phyloP scores from a whole-genome alignment of 2,329 filamentous ascomycete species.

The Exophiala bonariae region DNA sequence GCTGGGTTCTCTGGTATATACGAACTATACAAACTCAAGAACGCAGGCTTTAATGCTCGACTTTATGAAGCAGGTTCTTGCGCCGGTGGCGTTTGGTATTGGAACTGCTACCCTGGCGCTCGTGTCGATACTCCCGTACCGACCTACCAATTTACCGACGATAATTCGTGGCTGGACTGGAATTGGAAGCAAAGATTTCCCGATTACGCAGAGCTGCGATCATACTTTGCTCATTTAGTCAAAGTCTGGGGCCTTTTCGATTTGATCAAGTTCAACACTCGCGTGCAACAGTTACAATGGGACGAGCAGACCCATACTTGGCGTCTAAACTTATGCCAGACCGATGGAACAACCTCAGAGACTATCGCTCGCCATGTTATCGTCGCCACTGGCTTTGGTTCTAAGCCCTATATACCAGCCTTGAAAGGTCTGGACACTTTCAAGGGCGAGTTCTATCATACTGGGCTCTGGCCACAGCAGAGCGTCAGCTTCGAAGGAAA shows the following conservation, averaged over 20 bases:
- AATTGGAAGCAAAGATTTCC: conserved; percentile 15
- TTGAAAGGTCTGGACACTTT: conserved; percentile 60
- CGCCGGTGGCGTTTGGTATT: conserved; percentile 35
- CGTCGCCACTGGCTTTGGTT: conserved; percentile 44
- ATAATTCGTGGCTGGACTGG: conserved; percentile 42
- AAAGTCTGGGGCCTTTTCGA: conserved; percentile 5
- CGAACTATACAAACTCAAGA: conserved; percentile 52
- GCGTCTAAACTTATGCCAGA: background rate
- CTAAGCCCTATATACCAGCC: conserved; percentile 61
- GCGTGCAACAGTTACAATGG: conserved; percentile 26
- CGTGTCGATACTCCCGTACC: conserved; percentile 49
- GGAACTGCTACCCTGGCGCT: conserved; percentile 40
- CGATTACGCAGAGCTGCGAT: conserved; percentile 2
- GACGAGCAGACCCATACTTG: background rate
- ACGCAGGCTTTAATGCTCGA: conserved; percentile 48
- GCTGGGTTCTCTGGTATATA: conserved; percentile 45
- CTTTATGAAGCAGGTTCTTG: conserved; percentile 53
- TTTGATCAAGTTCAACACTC: conserved; percentile 4
- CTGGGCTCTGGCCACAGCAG: conserved; percentile 57
- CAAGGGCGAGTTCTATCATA: conserved; percentile 59
- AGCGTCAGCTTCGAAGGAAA: conserved; percentile 56
- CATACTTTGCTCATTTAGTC: conserved; percentile 8
- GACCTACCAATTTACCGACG: conserved; percentile 48
- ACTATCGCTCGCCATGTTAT: conserved; percentile 29
- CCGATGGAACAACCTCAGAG: background rate